phyloP scores from a whole-genome alignment of 106 monocot species.

The Gastrodia elata region DNA sequence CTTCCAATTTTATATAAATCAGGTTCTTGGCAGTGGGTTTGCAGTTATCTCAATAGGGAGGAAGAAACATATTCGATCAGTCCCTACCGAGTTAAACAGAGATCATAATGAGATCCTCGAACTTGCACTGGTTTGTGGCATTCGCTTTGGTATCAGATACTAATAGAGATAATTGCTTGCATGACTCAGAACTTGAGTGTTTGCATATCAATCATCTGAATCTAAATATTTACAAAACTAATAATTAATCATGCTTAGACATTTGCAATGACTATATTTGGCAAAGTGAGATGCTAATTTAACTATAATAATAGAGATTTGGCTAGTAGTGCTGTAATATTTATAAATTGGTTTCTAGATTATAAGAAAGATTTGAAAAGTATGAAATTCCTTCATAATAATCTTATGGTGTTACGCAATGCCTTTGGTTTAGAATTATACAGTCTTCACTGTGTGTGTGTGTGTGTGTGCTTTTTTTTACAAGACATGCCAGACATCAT shows the following conservation, averaged over 20 bases:
- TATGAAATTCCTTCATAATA: no score
- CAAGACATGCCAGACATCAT: not conserved
- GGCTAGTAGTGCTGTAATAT: no score
- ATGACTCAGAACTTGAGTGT: no score
- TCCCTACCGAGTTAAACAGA: slow-evolving; percentile 95
- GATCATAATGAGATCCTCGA: slow-evolving; percentile 96
- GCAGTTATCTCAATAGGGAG: slow-evolving; percentile 86
- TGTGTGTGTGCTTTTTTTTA: not conserved
- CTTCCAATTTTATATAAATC: not conserved
- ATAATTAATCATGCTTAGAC: no score
- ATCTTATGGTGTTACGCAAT: not conserved
- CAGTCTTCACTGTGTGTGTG: not conserved
- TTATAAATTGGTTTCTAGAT: no score
- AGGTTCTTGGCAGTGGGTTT: slow-evolving; percentile 92
- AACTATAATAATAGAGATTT: no score
- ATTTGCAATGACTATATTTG: no score
- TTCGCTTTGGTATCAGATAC: not conserved
- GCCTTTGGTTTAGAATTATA: not conserved
- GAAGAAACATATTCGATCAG: slow-evolving; percentile 86
- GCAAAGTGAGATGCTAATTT: no score
- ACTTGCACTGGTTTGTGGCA: slow-evolving; percentile 79
- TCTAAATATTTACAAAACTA: no score
- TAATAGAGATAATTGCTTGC: no score
- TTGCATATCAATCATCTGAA: no score
- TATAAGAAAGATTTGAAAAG: no score